Evolutionary conservation across 2,329 filamentous ascomycete species (phyloP), one percentile per base, ranked within the genome.

Genomic region (Ceratocystis albifundus): DNA sequence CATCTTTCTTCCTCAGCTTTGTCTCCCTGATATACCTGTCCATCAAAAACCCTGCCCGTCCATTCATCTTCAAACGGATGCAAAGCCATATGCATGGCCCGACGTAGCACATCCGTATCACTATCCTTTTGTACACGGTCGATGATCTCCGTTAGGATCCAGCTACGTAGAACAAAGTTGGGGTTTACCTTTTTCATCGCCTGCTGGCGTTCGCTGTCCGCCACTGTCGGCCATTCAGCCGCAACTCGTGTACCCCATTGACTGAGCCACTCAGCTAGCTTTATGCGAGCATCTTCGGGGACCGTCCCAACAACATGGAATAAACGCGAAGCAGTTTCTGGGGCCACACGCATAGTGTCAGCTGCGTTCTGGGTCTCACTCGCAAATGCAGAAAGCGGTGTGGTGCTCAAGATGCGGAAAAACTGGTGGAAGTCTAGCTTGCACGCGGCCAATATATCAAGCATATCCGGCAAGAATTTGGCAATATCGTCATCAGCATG

Each of bases 391-490:
- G 76, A 75, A 0, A 90, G 69, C 41, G 77, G 82, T 20, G 96
- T 72, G 22, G 77, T 76, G 64, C 87, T 88, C 0, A 99, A 79
- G 7, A 87, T 83, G 48, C 95, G 84, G 81, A 97, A 97, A 74
- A 95, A 94, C 72, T 95, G 89, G 73, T 96, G 90, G 75, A 96
- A 99, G 74, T 99, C 94, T 1, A 99, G 78, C 72, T 95, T 89
- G 20, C 92, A 77, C 0, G 83, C 82, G 74, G 96, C 88, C 76
- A 99, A 80, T 0, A 84, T 86, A 73, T 96, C 90, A 0, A 99
- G 80, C 10, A 90, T 76, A 6, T 55, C 48, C 66, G 90, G 85
- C n/a, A 88, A 91, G 73, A 93, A 94, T 2, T 97, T 76, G 0
- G 82, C 77, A 25, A 95, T 82, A 71, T 96, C 96, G 3, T 28